Conservation (phyloP, 495 filamentous ascomycete species). For the Parmelia sp. region DNA sequence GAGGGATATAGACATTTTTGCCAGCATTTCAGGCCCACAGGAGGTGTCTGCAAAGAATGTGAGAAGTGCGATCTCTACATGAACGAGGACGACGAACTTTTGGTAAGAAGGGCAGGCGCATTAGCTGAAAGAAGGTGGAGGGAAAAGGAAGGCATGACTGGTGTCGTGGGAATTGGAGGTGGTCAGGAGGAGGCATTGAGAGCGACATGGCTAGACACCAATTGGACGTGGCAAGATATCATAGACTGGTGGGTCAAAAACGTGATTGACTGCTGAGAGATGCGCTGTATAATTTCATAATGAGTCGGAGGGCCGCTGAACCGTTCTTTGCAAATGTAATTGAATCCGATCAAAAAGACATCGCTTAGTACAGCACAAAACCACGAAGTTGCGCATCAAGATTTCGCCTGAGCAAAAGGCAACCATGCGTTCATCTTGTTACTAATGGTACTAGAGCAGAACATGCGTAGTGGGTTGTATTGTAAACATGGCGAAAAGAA, state of each 20-base stretch:
- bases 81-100: constrained; percentile 74
- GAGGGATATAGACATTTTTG: constrained; percentile 90
- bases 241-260: constrained; percentile 44
- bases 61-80: constrained; percentile 86
- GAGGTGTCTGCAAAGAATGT: constrained; percentile 67
- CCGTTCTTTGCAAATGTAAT: background rate
- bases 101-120: constrained; percentile 66
- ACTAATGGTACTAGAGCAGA: background rate
- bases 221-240: constrained; percentile 41
- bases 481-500: background rate
- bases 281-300: background rate
- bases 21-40: constrained; percentile 80
- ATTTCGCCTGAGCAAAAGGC: background rate
- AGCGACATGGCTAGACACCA: constrained; percentile 36
- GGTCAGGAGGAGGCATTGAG: constrained; percentile 13
- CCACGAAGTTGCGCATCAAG: background rate
- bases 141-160: constrained; percentile 50
- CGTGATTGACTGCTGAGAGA: constrained; percentile 21
- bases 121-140: constrained; percentile 79
- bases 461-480: background rate
- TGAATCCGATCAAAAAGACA: background rate
- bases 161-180: constrained; percentile 17
- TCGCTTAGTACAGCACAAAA: background rate
- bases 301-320: background rate
- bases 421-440: background rate